Evolutionary conservation across 164 flowering plant species (phyloP).

Genomic region (Santalum album): DNA sequence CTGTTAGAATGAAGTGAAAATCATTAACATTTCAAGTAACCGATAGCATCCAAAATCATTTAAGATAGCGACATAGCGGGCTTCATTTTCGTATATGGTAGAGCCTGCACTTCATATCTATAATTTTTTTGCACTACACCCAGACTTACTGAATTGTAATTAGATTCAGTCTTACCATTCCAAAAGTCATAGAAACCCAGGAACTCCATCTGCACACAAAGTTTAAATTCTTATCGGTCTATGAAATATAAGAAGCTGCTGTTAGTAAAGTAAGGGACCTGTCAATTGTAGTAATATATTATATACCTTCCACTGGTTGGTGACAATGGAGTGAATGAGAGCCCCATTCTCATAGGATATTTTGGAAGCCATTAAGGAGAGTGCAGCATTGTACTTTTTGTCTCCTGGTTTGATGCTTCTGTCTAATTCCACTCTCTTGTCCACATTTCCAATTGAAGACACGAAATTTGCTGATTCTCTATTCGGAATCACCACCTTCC

Average conservation of each 20-base stretch:
- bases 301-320: constrained; percentile 1
- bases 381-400: background rate
- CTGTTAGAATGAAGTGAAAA: background rate
- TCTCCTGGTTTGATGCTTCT: constrained; percentile 2
- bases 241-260: background rate
- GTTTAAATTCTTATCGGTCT: too few species aligned
- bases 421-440: background rate
- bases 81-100: background rate
- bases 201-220: background rate
- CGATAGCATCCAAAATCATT: background rate
- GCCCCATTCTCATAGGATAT: background rate
- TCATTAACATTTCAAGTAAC: background rate
- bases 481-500: constrained; percentile 1
- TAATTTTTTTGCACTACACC: too few species aligned
- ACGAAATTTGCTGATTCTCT: background rate
- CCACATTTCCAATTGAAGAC: background rate
- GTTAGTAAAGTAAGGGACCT: background rate
- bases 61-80: background rate
- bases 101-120: too few species aligned
- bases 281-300: background rate
- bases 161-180: background rate
- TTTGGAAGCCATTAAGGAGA: background rate
- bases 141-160: too few species aligned
- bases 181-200: background rate
- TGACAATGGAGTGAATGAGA: background rate